A percentile compares a stretch with the other conserved stretches of the same genome.
phyloP scores from a whole-genome alignment of 1,139 yeast species.

The Kluyveromyces marxianus region DNA sequence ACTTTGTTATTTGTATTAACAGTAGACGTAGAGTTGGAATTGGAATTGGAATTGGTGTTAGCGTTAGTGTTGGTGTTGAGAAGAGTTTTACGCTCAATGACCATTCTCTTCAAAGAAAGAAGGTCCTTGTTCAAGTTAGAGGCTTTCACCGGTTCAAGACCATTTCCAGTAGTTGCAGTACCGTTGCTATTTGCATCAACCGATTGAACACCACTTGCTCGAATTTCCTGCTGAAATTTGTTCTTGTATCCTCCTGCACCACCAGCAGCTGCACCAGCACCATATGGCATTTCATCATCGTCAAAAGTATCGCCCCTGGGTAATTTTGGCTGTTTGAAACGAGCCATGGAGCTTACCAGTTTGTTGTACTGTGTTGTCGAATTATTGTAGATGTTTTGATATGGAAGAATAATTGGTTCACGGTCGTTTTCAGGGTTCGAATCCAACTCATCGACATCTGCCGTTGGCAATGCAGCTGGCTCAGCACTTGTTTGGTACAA shows the following conservation, averaged over 20 bases:
- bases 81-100: slow-evolving; percentile 25
- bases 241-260: slow-evolving; percentile 9
- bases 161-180: slow-evolving; percentile 29
- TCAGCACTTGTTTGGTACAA: slow-evolving; percentile 26
- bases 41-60: not conserved
- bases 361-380: slow-evolving; percentile 6
- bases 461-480: slow-evolving; percentile 11
- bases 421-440: not conserved
- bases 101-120: slow-evolving; percentile 25
- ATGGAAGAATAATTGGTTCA: slow-evolving; percentile 9
- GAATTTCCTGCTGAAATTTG: slow-evolving; percentile 27
- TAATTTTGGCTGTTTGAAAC: slow-evolving; percentile 4
- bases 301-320: slow-evolving; percentile 6
- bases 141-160: slow-evolving; percentile 30
- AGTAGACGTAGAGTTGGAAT: too few relatives aligned
- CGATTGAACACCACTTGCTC: slow-evolving; percentile 32
- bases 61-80: not conserved
- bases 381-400: slow-evolving; percentile 7
- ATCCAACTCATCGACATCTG: not conserved
- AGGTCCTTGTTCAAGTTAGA: slow-evolving; percentile 29
- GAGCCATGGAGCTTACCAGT: slow-evolving; percentile 2
- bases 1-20: too few relatives aligned
- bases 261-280: not conserved
- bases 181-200: slow-evolving; percentile 19
- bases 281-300: slow-evolving; percentile 2